Conservation (phyloP, 2,329 filamentous ascomycete genomes). For the Pseudocercospora macadamiae region DNA sequence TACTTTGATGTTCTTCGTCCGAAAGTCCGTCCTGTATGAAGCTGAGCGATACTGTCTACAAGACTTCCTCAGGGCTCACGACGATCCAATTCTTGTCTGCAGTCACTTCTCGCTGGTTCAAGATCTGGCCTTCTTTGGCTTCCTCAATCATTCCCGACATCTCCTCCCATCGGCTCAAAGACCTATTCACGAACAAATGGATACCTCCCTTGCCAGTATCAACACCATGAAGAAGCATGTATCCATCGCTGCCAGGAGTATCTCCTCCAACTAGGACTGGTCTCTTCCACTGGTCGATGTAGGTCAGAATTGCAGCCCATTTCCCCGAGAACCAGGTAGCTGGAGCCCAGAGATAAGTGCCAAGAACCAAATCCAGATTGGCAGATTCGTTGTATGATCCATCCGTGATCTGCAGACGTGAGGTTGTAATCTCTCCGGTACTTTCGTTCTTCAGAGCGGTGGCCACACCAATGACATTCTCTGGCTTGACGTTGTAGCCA, state of each 20-base stretch:
- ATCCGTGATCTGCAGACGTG: slow-evolving; percentile 46
- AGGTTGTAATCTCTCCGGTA: slow-evolving; percentile 37
- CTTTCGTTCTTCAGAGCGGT: slow-evolving; percentile 42
- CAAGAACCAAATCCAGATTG: slow-evolving; percentile 47
- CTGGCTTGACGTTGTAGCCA: slow-evolving; percentile 50
- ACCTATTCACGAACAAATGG: slow-evolving; percentile 49
- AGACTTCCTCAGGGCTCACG: slow-evolving; percentile 45
- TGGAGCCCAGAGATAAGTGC: slow-evolving; percentile 49
- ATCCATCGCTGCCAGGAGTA: slow-evolving; percentile 48
- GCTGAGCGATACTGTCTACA: too few species aligned
- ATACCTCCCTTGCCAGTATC: slow-evolving; percentile 48
- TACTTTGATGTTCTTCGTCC: too few species aligned
- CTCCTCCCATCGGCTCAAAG: slow-evolving; percentile 40
- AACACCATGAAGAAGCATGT: slow-evolving; percentile 52
- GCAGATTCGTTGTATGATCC: slow-evolving; percentile 41
- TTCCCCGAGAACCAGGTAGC: slow-evolving; percentile 52
- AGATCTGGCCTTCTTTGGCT: slow-evolving; percentile 40
- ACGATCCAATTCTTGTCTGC: slow-evolving; percentile 53
- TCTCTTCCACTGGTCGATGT: slow-evolving; percentile 48
- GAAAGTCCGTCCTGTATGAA: too few species aligned
- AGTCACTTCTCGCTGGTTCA: slow-evolving; percentile 44
- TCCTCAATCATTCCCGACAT: slow-evolving; percentile 45
- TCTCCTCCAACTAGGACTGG: slow-evolving; percentile 50
- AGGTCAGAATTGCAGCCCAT: slow-evolving; percentile 44
- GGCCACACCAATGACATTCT: slow-evolving; percentile 51